Conservation (phyloP, 371 early-diverging fungal genomes). For the Apophysomyces sp. region DNA sequence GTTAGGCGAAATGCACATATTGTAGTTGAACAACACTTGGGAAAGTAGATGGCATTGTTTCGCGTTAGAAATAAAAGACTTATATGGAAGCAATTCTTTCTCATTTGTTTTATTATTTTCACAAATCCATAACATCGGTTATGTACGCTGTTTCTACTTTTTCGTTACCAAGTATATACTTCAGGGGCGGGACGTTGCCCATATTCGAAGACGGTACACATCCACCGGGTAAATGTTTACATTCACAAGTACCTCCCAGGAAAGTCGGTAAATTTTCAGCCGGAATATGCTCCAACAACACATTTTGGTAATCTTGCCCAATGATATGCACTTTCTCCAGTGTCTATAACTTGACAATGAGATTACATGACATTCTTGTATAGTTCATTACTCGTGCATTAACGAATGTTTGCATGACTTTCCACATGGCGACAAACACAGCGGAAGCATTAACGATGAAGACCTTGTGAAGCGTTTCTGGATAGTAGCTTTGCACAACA, state of each 20-base stretch:
- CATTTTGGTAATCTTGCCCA: conserved; percentile 55
- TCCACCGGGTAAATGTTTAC: conserved; percentile 76
- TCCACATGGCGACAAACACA: conserved; percentile 76
- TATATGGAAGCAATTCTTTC: background rate
- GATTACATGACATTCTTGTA: too few species aligned
- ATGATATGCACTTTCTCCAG: conserved; percentile 74
- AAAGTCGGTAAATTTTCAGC: conserved; percentile 72
- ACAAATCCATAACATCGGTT: conserved; percentile 22
- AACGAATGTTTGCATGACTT: conserved; percentile 71
- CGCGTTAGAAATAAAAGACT: too few species aligned
- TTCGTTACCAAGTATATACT: conserved; percentile 17
- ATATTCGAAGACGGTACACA: conserved; percentile 46
- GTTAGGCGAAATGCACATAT: too few species aligned
- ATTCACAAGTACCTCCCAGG: conserved; percentile 75
- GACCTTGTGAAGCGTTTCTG: conserved; percentile 74
- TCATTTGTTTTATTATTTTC: background rate
- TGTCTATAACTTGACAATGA: conserved; percentile 27
- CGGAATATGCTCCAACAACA: conserved; percentile 67
- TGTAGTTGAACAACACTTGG: too few species aligned
- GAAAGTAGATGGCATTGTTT: too few species aligned
- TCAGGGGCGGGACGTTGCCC: conserved; percentile 18
- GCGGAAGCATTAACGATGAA: conserved; percentile 82
- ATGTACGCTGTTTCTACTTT: conserved; percentile 27
- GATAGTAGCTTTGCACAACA: conserved; percentile 77
- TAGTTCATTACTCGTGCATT: conserved; percentile 50